These are phyloP conservation scores for Fusarium secorum DNA, from an alignment of 2,329 filamentous ascomycete genomes.

Conservation along the genomic window DNA sequence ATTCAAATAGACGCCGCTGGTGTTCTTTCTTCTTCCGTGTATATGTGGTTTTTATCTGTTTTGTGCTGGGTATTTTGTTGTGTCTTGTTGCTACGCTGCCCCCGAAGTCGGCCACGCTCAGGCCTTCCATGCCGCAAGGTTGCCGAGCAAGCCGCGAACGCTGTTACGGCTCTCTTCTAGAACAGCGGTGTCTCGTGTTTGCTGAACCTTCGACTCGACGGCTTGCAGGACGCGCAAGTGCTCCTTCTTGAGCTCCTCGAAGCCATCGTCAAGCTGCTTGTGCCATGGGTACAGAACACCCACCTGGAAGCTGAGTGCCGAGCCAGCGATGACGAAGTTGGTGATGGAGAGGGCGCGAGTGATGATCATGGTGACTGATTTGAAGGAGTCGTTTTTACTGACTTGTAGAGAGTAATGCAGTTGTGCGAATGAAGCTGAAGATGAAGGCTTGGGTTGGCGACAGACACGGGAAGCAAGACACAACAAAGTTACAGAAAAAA, in stretches of 20 bases:
- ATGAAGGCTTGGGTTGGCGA: neutral
- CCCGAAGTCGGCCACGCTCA: conserved; percentile 34
- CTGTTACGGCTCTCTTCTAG: conserved; percentile 27
- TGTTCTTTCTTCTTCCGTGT: neutral
- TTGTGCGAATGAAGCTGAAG: neutral
- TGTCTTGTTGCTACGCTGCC: conserved; percentile 2
- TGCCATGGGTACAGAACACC: conserved; percentile 77
- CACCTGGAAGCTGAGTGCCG: conserved; percentile 72
- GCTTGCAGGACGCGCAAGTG: conserved; percentile 34
- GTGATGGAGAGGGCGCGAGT: conserved; percentile 42
- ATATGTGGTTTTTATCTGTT: neutral
- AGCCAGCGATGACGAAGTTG: conserved; percentile 70
- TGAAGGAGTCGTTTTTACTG: neutral
- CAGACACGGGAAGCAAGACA: conserved; percentile 3
- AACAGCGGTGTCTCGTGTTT: conserved; percentile 11
- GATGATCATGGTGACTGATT: conserved; percentile 33
- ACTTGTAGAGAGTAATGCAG: neutral
- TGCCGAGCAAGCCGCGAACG: conserved; percentile 21
- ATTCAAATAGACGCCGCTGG: neutral
- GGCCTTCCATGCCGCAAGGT: conserved; percentile 32
- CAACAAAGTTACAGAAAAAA: conserved; percentile 6
- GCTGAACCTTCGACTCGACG: conserved; percentile 19
- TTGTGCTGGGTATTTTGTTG: neutral
- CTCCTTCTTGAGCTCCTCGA: conserved; percentile 48
- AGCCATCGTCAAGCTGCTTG: conserved; percentile 68